These are phyloP conservation scores for Exserohilum rostratum DNA, from an alignment of 2,329 filamentous ascomycete genomes.

Conservation along the genomic window DNA sequence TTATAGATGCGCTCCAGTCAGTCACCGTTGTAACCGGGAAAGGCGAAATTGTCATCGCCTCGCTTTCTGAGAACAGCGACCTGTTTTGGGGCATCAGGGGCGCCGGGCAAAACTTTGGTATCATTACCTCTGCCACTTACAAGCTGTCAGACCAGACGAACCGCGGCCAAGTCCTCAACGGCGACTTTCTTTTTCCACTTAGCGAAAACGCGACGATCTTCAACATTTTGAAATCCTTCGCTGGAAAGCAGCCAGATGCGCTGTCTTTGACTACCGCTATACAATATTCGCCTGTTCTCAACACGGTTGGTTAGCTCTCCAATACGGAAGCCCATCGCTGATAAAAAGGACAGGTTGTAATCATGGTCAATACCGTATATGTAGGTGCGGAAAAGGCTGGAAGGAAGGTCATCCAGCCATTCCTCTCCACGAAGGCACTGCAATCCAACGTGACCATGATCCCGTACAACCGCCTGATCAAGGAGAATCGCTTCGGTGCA, in stretches of 20 bases:
- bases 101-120: constrained; percentile 3
- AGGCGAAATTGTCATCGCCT: constrained; percentile 1
- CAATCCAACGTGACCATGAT: constrained; percentile 1
- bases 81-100: constrained; percentile 4
- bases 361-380: constrained; percentile 1
- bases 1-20: constrained; percentile 2
- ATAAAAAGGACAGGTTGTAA: neutral
- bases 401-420: neutral
- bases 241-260: neutral
- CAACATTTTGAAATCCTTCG: neutral
- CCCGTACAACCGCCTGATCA: constrained; percentile 1
- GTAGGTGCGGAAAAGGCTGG: neutral
- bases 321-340: neutral
- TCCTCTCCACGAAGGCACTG: neutral
- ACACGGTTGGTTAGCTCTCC: neutral
- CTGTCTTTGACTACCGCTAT: neutral
- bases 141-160: neutral
- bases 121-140: constrained; percentile 4
- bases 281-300: neutral
- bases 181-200: neutral
- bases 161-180: neutral
- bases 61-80: neutral
- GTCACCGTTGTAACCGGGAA: constrained; percentile 1
- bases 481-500: neutral
- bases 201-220: neutral